Evolutionary conservation across 2,329 filamentous ascomycete genomes (phyloP), one percentile per base, ranked within the genome.

Genomic region (Claviceps capensis): DNA sequence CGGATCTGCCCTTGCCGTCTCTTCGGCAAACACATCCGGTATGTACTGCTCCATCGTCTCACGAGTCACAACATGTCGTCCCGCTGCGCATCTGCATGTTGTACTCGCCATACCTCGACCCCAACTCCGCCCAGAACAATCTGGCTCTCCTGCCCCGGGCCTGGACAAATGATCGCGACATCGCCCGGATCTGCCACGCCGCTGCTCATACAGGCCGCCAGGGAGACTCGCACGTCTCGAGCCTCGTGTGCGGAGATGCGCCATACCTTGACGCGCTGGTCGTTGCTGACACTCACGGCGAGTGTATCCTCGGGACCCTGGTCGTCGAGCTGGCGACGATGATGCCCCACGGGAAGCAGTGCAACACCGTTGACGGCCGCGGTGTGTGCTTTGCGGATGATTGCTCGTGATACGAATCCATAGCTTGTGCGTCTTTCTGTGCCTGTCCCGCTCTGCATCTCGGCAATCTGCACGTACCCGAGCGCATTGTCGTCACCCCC

Each of bases 401-500:
- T 58, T 11, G 59, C 55, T 26, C 62, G 58, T 19, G 48, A 52
- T 8, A 53, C 55, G 13, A 65, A 54, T 9, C 52, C 58, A 52
- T 62, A 66, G 13, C 17, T 44, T 6, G 22, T 41, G 22, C 37
- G 26, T 43, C 16, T 19, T 19, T 41, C 45, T 36, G 45, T 45
- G 14, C 23, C 5, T 45, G 46, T 37, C 7, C 8, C 43, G 22
- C 13, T 11, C 22, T 41, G 43, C 40, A 54, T 54, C 43, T 55
- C 53, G 5, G 52, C 54, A 36, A 69, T 50, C 0, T 53, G 65
- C 23, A 76, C 77, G 11, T 87, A 61, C 0, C 78, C 83, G 0
- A 97, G 65, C 3, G 85, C 84, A 55, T 93, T 93, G 65, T 97
- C 93, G 60, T 98, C 93, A 22, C 93, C 89, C 26, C 87, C 88